Conservation (phyloP, 768 basidiomycete species). For the Dictyophora rubrovolvata region DNA sequence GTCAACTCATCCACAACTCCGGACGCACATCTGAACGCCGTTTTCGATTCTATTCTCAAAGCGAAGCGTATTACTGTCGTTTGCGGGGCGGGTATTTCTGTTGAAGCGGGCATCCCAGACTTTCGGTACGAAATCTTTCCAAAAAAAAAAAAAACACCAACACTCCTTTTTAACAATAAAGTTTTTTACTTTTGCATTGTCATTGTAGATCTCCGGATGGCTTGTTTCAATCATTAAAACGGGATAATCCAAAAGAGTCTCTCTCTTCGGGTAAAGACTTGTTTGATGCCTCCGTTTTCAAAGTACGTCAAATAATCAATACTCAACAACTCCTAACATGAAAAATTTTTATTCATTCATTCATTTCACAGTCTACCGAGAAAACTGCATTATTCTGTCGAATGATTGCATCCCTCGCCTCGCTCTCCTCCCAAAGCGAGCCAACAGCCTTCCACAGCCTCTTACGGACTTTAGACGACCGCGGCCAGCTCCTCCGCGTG, state of each 20-base stretch:
- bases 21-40: constrained; percentile 12
- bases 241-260: constrained; percentile 63
- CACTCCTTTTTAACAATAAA: neutral
- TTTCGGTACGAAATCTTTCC: constrained; percentile 65
- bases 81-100: constrained; percentile 84
- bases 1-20: neutral
- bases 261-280: constrained; percentile 75
- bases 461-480: constrained; percentile 63
- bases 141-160: constrained; percentile 12
- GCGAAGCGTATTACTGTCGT: constrained; percentile 80
- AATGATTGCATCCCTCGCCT: constrained; percentile 80
- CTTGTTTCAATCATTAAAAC: constrained; percentile 34
- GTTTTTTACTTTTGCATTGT: neutral
- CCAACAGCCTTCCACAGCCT: constrained; percentile 78
- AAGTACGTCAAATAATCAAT: constrained; percentile 32
- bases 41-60: constrained; percentile 60
- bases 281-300: constrained; percentile 85
- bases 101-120: constrained; percentile 82
- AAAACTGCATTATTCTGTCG: constrained; percentile 74
- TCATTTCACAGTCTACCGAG: constrained; percentile 47
- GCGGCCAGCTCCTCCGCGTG: constrained; percentile 68
- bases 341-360: neutral
- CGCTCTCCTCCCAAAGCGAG: constrained; percentile 55
- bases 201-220: constrained; percentile 7
- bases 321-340: neutral